Percentiles rank a stretch among this genome's conserved stretches.
These are phyloP conservation scores for Gorgonomyces haynaldii DNA, from an alignment of 192 early-diverging fungal species.

Conservation along the genomic window DNA sequence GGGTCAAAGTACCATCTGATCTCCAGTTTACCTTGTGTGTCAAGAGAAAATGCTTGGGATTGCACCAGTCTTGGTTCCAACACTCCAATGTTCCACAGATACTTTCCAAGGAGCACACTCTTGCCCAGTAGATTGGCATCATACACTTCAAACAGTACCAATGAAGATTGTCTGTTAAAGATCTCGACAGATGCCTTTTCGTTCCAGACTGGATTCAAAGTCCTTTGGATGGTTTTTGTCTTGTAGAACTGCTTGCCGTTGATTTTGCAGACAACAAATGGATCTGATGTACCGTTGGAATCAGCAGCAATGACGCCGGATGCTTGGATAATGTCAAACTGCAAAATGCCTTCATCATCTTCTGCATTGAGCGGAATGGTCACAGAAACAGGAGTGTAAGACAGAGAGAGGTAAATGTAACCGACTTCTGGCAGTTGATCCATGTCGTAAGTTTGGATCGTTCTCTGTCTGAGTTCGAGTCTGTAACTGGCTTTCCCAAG, in stretches of 20 bases:
- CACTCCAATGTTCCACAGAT: too few species aligned
- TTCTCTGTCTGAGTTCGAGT: neutral
- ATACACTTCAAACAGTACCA: slow-evolving; percentile 1
- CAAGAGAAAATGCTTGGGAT: too few species aligned
- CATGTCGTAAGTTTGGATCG: neutral
- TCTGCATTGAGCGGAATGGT: neutral
- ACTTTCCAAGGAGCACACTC: too few species aligned
- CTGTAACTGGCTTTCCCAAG: neutral
- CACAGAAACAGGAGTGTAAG: neutral
- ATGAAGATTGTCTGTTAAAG: slow-evolving; percentile 9
- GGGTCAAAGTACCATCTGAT: too few species aligned
- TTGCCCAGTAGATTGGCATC: too few species aligned
- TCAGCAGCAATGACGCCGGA: slow-evolving; percentile 47
- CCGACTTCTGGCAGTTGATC: neutral
- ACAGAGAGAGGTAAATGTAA: neutral
- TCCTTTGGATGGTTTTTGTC: slow-evolving; percentile 61
- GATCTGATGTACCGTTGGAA: slow-evolving; percentile 47
- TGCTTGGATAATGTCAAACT: slow-evolving; percentile 38
- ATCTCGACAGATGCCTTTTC: slow-evolving; percentile 19
- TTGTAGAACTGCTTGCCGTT: slow-evolving; percentile 49
- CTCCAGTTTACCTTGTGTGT: too few species aligned
- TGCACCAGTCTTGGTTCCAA: too few species aligned
- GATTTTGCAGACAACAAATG: slow-evolving; percentile 43
- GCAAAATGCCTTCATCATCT: slow-evolving; percentile 23
- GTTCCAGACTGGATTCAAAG: slow-evolving; percentile 48